Percentiles rank a stretch among this genome's conserved stretches.
Evolutionary conservation across 2,329 filamentous ascomycete genomes (phyloP).

Genomic region (Orbilia brochopaga): DNA sequence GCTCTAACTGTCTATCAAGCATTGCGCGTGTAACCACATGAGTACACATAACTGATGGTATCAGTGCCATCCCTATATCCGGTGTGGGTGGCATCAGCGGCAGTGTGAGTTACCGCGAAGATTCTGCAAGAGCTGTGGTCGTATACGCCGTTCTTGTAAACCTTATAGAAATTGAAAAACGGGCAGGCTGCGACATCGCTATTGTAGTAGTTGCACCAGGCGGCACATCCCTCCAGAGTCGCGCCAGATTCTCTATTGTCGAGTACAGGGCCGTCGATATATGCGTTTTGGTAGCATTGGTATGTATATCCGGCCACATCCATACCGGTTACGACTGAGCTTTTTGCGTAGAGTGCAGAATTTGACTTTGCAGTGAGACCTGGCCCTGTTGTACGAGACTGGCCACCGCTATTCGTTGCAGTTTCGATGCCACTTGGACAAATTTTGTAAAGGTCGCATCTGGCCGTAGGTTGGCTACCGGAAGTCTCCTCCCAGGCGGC

Average conservation of each 20-base stretch:
- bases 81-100: slow-evolving; percentile 16
- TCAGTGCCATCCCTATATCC: not conserved
- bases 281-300: slow-evolving; percentile 16
- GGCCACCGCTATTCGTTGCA: too few relatives aligned
- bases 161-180: slow-evolving; percentile 32
- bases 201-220: slow-evolving; percentile 2
- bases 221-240: slow-evolving; percentile 11
- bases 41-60: too few relatives aligned
- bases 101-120: slow-evolving; percentile 11
- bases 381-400: too few relatives aligned
- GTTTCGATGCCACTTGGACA: too few relatives aligned
- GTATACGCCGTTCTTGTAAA: slow-evolving; percentile 15
- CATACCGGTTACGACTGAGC: too few relatives aligned
- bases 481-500: too few relatives aligned
- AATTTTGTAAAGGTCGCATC: too few relatives aligned
- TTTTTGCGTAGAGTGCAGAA: too few relatives aligned
- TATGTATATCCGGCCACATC: slow-evolving; percentile 14
- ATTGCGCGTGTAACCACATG: too few relatives aligned
- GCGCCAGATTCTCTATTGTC: slow-evolving; percentile 3
- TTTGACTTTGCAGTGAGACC: too few relatives aligned
- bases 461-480: too few relatives aligned
- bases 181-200: not conserved
- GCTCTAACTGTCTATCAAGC: too few relatives aligned
- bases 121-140: slow-evolving; percentile 23
- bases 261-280: slow-evolving; percentile 19